Evolutionary conservation across 1,284 basidiomycete genomes (phyloP).

Genomic region (Heimioporus retisporus): DNA sequence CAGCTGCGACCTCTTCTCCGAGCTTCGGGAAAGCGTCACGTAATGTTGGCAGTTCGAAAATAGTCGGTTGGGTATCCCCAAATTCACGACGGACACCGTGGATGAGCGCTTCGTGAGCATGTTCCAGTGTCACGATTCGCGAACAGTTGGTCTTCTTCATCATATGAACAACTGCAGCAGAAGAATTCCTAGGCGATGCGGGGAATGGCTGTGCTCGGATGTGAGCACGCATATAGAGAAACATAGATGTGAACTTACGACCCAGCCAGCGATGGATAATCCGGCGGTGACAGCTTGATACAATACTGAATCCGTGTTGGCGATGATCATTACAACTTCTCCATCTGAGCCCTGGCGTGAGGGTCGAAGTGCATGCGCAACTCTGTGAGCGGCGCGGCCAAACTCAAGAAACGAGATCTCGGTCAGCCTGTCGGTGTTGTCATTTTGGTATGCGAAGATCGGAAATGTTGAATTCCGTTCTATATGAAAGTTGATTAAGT

Average conservation of each 20-base stretch:
- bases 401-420: constrained; percentile 36
- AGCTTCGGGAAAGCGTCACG: constrained; percentile 2
- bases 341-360: constrained; percentile 33
- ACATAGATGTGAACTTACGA: constrained; percentile 26
- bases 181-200: constrained; percentile 46
- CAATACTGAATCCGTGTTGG: constrained; percentile 45
- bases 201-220: constrained; percentile 44
- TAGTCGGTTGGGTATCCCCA: not conserved
- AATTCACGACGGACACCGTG: constrained; percentile 27
- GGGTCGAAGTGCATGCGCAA: constrained; percentile 42
- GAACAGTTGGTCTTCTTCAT: constrained; percentile 42
- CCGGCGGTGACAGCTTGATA: constrained; percentile 44
- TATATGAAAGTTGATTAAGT: constrained; percentile 43
- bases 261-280: constrained; percentile 42
- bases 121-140: constrained; percentile 42
- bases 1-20: not conserved
- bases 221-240: not conserved
- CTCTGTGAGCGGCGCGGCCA: constrained; percentile 45
- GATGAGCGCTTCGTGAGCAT: constrained; percentile 38
- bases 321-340: constrained; percentile 46
- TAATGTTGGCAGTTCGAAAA: not conserved
- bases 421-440: constrained; percentile 9
- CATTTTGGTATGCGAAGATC: constrained; percentile 29
- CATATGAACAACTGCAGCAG: constrained; percentile 40
- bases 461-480: constrained; percentile 36